Evolutionary conservation across 2,329 filamentous ascomycete genomes (phyloP), one percentile per base, ranked within the genome.

Genomic region (Graphiopsis chlorocephala): DNA sequence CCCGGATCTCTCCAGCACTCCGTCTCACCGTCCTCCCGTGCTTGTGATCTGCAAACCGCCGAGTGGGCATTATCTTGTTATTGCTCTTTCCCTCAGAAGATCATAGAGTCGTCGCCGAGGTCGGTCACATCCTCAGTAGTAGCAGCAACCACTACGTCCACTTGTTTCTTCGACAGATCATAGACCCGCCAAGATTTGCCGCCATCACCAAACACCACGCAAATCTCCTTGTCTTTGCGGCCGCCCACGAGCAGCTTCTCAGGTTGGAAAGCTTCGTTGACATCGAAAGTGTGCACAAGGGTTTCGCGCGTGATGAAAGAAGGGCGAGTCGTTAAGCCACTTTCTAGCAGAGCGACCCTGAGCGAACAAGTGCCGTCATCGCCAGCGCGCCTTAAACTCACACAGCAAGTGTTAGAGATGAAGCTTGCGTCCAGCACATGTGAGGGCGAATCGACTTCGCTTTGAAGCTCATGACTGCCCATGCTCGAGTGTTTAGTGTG

Each of bases 181-280:
- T 87, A 74, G 15, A 87, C 81, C 56, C 82, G 78, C 73, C 85
- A 87, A 65, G 83, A 80, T 71, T 82, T 78, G 38, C 78, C 74
- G 71, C 85, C 82, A 29, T 82, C 78, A 52, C 84, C 85, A 66
- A 88, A 71, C 29, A 88, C 82, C 61, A 85, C 81, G 23, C 85
- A 77, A 3, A 83, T 81, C 65, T 83, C 75, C 67, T 85, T 77
- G 0, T 81, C 82, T 64, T 81, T 81, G 12, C 84, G 76, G 23
- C 85, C 85, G 69, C 87, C 87, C 2, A 86, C 81, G 35, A 84
- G 78, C 7, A 88, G 68, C 64, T 76, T 77, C 25, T 81, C 64
- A 0, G 86, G 85, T 48, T 74, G 77, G 64, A 85, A 86, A 7
- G 76, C 72, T 1, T 77, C 78, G 61, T 78, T 72, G 3, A 72